Percentiles rank a stretch among this genome's conserved stretches.
Conservation (phyloP, 31 red algal species). For the Odonthalia washingtoniensis region DNA sequence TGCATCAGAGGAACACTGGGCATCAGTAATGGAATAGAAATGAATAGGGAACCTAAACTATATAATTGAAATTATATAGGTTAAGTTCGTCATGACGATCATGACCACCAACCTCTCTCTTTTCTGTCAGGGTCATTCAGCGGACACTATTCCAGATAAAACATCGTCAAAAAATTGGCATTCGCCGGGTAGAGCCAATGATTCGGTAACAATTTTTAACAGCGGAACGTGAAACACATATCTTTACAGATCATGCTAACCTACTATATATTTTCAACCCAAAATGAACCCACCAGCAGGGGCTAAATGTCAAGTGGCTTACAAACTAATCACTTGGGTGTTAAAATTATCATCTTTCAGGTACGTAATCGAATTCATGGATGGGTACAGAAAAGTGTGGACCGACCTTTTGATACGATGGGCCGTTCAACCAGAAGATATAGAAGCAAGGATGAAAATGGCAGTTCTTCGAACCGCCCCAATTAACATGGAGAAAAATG, state of each 20-base stretch:
- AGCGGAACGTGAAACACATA: neutral
- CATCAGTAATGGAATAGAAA: neutral
- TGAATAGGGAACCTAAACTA: neutral
- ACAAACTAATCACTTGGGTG: conserved; percentile 37
- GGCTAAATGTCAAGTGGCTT: neutral
- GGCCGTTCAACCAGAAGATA: neutral
- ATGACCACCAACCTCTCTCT: conserved; percentile 30
- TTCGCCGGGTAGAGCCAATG: conserved; percentile 50
- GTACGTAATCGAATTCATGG: conserved; percentile 27
- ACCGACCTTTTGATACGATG: conserved; percentile 20
- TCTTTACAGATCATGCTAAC: no score
- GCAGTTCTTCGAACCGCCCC: neutral
- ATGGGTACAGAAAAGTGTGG: neutral
- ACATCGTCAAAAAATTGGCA: conserved; percentile 37
- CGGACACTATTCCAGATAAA: neutral
- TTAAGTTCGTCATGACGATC: no score
- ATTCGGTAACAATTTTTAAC: conserved; percentile 13
- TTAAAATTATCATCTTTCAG: conserved; percentile 5
- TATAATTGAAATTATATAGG: no score
- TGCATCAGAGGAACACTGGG: conserved; percentile 35
- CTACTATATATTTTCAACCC: conserved; percentile 34
- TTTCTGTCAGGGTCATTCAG: conserved; percentile 40
- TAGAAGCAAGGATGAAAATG: neutral
- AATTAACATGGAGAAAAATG: neutral
- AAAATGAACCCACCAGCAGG: conserved; percentile 14